Base-by-base conservation (phyloP, 2,329 filamentous ascomycete species). In the Xylariomycetidae sp. region DNA sequence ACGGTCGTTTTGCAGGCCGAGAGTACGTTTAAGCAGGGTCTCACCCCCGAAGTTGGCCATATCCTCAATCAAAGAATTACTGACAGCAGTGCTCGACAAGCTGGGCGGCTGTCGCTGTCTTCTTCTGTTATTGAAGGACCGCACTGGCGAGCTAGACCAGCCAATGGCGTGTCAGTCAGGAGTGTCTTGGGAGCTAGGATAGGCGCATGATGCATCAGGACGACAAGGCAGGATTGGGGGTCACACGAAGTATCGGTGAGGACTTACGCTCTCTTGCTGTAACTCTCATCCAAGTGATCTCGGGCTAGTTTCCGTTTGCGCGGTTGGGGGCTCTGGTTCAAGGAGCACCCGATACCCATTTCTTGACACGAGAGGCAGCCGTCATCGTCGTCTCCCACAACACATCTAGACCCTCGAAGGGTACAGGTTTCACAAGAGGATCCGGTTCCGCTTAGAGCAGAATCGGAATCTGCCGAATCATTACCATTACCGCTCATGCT, bases 221-320 rank as follows among this genome's bases (percentile, higher is more conserved):
- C 37, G 40, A 49, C 44, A 45, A 53, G 38, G 49, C 52, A 54
- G 50, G 56, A 42, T 37, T 49, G 53, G 54, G 53, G 53, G 46
- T 45, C 44, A 45, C 44, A 29, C 28, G 36, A 47, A 50, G 40
- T 43, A 35, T 52, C 40, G 50, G 49, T 48, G 45, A 49, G 44
- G 43, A 64, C 77, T 67, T 69, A 86, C 83, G 82, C 83, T 72
- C 81, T 75, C 63, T 85, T 85, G 53, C 72, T 74, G 46, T 67
- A 64, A 44, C 66, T 71, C 43, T 82, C 77, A 44, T 79, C 74
- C 54, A 69, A 64, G 40, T 69, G 65, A 49, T 80, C 74, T 51
- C 77, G 72, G 61, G 82, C 77, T 43, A 86, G 64, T 67, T 89
- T 90, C 56, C 87, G 75, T 68, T 92, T 92, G 49, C 86, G 77